phyloP scores from a whole-genome alignment of 805 yeast genomes.

The Candida insectorum region DNA sequence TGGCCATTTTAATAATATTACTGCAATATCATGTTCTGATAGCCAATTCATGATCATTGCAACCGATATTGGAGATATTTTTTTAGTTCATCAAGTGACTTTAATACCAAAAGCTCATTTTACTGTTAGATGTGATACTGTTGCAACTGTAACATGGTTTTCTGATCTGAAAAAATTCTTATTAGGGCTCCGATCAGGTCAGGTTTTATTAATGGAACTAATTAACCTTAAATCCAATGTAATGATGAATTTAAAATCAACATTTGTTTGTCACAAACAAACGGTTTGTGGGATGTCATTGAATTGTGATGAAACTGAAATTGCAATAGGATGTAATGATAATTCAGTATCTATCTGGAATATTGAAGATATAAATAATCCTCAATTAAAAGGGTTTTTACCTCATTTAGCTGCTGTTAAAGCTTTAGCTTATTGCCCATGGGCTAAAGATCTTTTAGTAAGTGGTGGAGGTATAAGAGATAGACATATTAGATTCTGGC shows the following conservation, averaged over 20 bases:
- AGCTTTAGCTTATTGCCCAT: constrained; percentile 87
- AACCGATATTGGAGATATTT: no score
- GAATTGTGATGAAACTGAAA: constrained; percentile 47
- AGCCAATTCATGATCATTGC: no score
- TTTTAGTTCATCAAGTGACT: no score
- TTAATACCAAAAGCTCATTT: no score
- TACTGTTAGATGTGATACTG: not conserved
- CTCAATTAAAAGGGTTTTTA: constrained; percentile 46
- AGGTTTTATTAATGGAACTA: constrained; percentile 42
- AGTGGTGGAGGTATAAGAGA: constrained; percentile 92
- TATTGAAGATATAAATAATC: constrained; percentile 37
- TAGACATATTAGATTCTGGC: constrained; percentile 82
- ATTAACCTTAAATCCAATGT: constrained; percentile 1
- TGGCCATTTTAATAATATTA: no score
- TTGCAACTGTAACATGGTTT: constrained; percentile 54
- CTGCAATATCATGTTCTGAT: no score
- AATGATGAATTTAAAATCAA: constrained; percentile 7
- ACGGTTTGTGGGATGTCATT: constrained; percentile 46
- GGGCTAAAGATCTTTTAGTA: constrained; percentile 76
- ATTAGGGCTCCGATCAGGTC: constrained; percentile 67
- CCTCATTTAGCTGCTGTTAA: constrained; percentile 85
- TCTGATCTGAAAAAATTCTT: constrained; percentile 41
- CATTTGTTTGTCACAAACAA: constrained; percentile 28
- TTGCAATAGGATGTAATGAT: constrained; percentile 85
- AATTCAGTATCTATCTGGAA: constrained; percentile 80